Percentiles rank a stretch among this genome's conserved stretches.
These are phyloP conservation scores for Starmerella floris DNA, from an alignment of 805 yeast genomes.

Conservation along the genomic window DNA sequence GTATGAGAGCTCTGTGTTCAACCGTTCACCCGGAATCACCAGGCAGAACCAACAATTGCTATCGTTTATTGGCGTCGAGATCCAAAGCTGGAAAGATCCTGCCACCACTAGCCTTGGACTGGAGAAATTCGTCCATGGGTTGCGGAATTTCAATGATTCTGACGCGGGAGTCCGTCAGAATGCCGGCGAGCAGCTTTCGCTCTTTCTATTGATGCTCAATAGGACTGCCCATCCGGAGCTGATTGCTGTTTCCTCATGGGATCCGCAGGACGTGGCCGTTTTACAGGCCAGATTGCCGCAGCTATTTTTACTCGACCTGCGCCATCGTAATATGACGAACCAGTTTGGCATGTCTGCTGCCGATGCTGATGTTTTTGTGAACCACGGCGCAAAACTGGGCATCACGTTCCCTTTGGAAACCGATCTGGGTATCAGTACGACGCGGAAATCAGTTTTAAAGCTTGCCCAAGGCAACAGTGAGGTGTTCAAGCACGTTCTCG, in stretches of 20 bases:
- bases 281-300: conserved; percentile 39
- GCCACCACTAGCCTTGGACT: not conserved
- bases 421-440: conserved; percentile 33
- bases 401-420: conserved; percentile 30
- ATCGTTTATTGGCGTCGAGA: conserved; percentile 7
- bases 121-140: conserved; percentile 5
- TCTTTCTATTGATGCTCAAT: conserved; percentile 9
- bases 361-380: conserved; percentile 52
- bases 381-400: conserved; percentile 19
- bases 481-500: conserved; percentile 31
- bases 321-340: conserved; percentile 11
- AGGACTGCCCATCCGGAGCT: not conserved
- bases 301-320: conserved; percentile 45
- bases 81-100: not conserved
- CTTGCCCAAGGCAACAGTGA: conserved; percentile 27
- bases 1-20: not conserved
- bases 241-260: conserved; percentile 1
- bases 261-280: conserved; percentile 22
- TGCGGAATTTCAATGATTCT: not conserved
- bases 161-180: not conserved
- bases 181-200: conserved; percentile 14
- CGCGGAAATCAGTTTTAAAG: conserved; percentile 33
- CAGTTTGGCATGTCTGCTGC: conserved; percentile 43
- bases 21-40: not conserved
- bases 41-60: conserved; percentile 11